Evolutionary conservation across 1,284 basidiomycete genomes (phyloP).

Genomic region (Taiwanofungus camphoratus): DNA sequence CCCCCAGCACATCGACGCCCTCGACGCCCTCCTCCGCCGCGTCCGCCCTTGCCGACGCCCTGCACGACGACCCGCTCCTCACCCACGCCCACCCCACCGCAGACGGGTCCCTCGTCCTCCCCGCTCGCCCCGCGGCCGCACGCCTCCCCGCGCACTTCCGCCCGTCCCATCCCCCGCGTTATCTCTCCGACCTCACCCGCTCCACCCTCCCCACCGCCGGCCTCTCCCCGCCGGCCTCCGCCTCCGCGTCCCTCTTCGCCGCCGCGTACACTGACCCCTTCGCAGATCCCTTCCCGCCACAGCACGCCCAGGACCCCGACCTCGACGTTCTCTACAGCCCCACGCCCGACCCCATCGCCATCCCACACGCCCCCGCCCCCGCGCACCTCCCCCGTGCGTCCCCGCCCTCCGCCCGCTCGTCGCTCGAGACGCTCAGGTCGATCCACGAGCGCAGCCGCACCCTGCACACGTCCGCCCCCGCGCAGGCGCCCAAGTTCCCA

Average conservation of each 20-base stretch:
- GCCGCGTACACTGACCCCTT: constrained; percentile 29
- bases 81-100: constrained; percentile 16
- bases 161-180: constrained; percentile 44
- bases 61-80: constrained; percentile 33
- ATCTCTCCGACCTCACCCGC: constrained; percentile 56
- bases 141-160: constrained; percentile 38
- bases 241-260: constrained; percentile 2
- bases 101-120: constrained; percentile 18
- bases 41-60: constrained; percentile 33
- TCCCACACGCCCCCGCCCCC: constrained; percentile 25
- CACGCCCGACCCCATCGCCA: constrained; percentile 22
- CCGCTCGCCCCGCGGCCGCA: constrained; percentile 39
- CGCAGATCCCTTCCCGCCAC: constrained; percentile 19
- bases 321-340: constrained; percentile 27
- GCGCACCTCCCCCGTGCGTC: constrained; percentile 25
- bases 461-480: constrained; percentile 23
- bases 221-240: constrained; percentile 31
- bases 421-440: constrained; percentile 58
- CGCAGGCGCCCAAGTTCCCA: constrained; percentile 20
- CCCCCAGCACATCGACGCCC: constrained; percentile 18
- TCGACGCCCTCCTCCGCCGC: constrained; percentile 25
- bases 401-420: constrained; percentile 39
- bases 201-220: constrained; percentile 62
- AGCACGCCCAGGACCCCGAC: constrained; percentile 18
- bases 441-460: constrained; percentile 39